These are phyloP conservation scores for Trypanosomatidae sp. DNA, from an alignment of 208 protist genomes.

Conservation along the genomic window DNA sequence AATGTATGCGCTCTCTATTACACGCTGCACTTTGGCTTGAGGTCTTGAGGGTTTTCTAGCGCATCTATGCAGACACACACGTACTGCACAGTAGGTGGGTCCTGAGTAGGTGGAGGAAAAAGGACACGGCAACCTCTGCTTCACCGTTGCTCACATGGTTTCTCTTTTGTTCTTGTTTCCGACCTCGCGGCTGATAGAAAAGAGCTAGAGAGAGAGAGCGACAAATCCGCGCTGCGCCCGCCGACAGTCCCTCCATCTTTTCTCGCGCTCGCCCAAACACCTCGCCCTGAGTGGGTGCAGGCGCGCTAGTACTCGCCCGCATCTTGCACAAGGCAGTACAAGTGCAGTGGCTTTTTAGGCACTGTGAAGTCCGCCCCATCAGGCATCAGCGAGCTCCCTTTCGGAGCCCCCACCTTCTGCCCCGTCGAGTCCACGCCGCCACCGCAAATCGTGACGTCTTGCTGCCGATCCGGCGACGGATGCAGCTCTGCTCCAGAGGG, in stretches of 20 bases:
- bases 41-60: background rate
- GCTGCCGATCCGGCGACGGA: background rate
- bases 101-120: background rate
- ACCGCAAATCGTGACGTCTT: slow-evolving; percentile 16
- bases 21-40: background rate
- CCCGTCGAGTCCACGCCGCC: slow-evolving; percentile 10
- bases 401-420: background rate
- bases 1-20: background rate
- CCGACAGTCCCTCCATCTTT: background rate
- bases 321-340: slow-evolving; percentile 81
- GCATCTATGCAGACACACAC: background rate
- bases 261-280: background rate
- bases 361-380: background rate
- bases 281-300: background rate
- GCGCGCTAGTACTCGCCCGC: slow-evolving; percentile 48
- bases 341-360: slow-evolving; percentile 24
- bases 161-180: background rate
- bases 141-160: background rate
- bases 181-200: background rate
- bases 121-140: background rate
- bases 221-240: background rate
- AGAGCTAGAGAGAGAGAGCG: background rate
- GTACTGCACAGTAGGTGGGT: background rate
- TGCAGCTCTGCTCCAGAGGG: slow-evolving; percentile 1
- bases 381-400: background rate